Conservation (phyloP, 164 flowering plant genomes). For the Tinospora cordifolia region DNA sequence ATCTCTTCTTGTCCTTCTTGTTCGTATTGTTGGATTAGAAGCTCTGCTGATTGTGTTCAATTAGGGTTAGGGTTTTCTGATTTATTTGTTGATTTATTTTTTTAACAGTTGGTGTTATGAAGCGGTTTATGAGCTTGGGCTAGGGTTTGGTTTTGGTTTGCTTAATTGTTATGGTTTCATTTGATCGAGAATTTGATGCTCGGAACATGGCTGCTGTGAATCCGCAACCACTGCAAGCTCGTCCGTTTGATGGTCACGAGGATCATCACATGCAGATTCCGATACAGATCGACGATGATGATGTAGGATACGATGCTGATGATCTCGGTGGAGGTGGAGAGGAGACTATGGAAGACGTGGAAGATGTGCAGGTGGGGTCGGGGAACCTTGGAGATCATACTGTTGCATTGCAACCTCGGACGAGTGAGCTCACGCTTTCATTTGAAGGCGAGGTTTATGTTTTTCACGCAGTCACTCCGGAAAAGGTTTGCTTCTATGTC, state of each 20-base stretch:
- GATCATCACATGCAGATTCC: conserved; percentile 13
- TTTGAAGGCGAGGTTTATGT: conserved; percentile 28
- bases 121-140: conserved; percentile 1
- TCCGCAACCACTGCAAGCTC: conserved; percentile 17
- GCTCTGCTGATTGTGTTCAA: background rate
- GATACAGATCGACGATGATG: conserved; percentile 17
- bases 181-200: conserved; percentile 7
- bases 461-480: conserved; percentile 13
- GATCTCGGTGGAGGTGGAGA: conserved; percentile 12
- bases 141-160: background rate
- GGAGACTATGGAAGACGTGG: conserved; percentile 16
- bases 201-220: conserved; percentile 13
- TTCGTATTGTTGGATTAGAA: background rate
- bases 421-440: conserved; percentile 25
- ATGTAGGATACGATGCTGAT: conserved; percentile 11
- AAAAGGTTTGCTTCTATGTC: conserved; percentile 12
- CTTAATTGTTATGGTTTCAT: background rate
- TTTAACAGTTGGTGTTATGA: conserved; percentile 1
- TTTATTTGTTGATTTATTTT: background rate
- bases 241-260: conserved; percentile 13
- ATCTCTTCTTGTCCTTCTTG: background rate
- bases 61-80: conserved; percentile 13
- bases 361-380: conserved; percentile 13
- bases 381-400: conserved; percentile 6
- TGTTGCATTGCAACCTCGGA: conserved; percentile 11